Evolutionary conservation across 202 grass and related monocot genomes (phyloP).

Genomic region (Panicum virgatum): DNA sequence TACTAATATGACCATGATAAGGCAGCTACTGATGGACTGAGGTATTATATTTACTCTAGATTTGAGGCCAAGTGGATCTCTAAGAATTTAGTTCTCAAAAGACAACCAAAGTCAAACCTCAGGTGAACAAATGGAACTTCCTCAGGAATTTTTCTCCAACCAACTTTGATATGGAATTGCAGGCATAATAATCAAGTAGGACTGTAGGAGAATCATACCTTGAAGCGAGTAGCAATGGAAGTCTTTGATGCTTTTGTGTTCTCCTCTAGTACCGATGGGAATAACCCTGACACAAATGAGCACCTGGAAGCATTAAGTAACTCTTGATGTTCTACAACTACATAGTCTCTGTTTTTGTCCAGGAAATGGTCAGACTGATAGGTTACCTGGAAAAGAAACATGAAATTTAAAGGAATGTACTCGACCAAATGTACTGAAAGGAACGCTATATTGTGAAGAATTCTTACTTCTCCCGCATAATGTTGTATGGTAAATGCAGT

Average conservation of each 20-base stretch:
- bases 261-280: constrained; percentile 69
- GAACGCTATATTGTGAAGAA: constrained; percentile 32
- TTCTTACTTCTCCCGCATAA: constrained; percentile 90
- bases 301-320: constrained; percentile 87
- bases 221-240: constrained; percentile 84
- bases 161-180: constrained; percentile 9
- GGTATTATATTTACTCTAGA: not conserved
- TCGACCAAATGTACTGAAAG: constrained; percentile 32
- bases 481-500: constrained; percentile 84
- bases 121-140: constrained; percentile 19
- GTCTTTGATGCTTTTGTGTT: constrained; percentile 87
- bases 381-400: constrained; percentile 56
- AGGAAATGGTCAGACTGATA: constrained; percentile 87
- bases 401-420: constrained; percentile 31
- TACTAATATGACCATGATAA: not conserved
- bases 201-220: constrained; percentile 45
- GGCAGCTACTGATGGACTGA: not conserved
- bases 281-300: constrained; percentile 75
- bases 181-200: constrained; percentile 5
- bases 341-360: constrained; percentile 98
- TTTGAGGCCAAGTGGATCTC: not conserved
- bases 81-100: not conserved
- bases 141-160: not conserved
- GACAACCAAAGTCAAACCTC: constrained; percentile 14
- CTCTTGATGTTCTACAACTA: constrained; percentile 80